A percentile compares a stretch with the other conserved stretches of the same genome.
phyloP scores from a whole-genome alignment of 805 yeast genomes.

The Kockiozyma suomiensis region DNA sequence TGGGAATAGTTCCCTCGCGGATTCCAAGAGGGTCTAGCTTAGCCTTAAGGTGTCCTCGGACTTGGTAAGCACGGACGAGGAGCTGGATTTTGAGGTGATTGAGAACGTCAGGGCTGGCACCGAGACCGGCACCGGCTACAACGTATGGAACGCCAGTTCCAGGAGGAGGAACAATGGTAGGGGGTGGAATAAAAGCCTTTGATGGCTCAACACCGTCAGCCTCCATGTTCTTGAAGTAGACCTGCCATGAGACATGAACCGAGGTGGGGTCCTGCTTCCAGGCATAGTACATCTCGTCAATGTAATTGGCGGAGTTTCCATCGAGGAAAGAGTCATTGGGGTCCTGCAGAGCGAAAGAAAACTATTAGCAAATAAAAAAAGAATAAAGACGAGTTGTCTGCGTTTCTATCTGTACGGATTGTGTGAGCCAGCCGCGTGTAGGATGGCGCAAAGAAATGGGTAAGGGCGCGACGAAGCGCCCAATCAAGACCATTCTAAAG shows the following conservation, averaged over 20 bases:
- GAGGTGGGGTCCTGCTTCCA: slow-evolving; percentile 89
- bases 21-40: slow-evolving; percentile 93
- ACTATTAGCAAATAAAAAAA: not conserved
- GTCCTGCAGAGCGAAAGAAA: slow-evolving; percentile 13
- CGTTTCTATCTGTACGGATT: not conserved
- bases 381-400: not conserved
- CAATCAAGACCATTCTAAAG: slow-evolving; percentile 2
- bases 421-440: not conserved
- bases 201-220: slow-evolving; percentile 68
- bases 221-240: slow-evolving; percentile 86
- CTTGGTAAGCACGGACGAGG: slow-evolving; percentile 97
- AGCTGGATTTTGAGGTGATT: slow-evolving; percentile 94
- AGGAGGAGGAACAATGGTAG: slow-evolving; percentile 80
- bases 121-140: slow-evolving; percentile 50
- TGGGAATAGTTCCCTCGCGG: slow-evolving; percentile 80
- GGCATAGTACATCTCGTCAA: slow-evolving; percentile 96
- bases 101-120: slow-evolving; percentile 65
- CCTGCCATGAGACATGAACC: slow-evolving; percentile 94
- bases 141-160: slow-evolving; percentile 72
- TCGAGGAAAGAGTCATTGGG: slow-evolving; percentile 72
- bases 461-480: not conserved
- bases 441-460: not conserved
- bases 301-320: slow-evolving; percentile 83
- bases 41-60: slow-evolving; percentile 96
- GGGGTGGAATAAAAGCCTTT: slow-evolving; percentile 86